A percentile compares a stretch with the other conserved stretches of the same genome.
Evolutionary conservation across 2,329 filamentous ascomycete genomes (phyloP).

Genomic region (Stachybotrys echinatus): DNA sequence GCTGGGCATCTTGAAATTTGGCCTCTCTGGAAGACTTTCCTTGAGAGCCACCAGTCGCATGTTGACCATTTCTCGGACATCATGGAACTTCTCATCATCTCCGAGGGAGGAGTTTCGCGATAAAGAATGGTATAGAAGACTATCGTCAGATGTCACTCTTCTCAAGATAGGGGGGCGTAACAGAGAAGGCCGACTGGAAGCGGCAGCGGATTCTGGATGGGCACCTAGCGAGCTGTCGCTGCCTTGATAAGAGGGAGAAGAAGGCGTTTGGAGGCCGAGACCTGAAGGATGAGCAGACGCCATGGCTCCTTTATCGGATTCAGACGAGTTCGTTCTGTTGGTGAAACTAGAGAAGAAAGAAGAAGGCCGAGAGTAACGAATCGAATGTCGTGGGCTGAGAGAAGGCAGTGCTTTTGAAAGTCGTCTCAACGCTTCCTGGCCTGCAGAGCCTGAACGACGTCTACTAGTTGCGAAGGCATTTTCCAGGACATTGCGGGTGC

Average conservation of each 20-base stretch:
- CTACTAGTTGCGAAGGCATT: slow-evolving; percentile 41
- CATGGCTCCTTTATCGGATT: too few species aligned
- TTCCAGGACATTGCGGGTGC: slow-evolving; percentile 29
- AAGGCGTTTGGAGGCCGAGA: too few species aligned
- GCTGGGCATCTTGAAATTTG: slow-evolving; percentile 67
- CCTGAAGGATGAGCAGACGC: too few species aligned
- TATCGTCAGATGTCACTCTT: slow-evolving; percentile 56
- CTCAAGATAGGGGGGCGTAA: slow-evolving; percentile 20
- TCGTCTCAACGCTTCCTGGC: slow-evolving; percentile 52
- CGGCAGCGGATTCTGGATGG: too few species aligned
- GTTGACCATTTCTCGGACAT: slow-evolving; percentile 81
- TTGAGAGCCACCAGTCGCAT: slow-evolving; percentile 84
- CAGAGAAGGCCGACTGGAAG: not conserved
- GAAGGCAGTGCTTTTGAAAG: slow-evolving; percentile 53
- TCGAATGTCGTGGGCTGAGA: slow-evolving; percentile 26
- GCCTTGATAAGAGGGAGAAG: too few species aligned
- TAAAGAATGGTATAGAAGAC: slow-evolving; percentile 67
- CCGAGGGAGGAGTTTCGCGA: slow-evolving; percentile 80
- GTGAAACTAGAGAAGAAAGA: slow-evolving; percentile 32
- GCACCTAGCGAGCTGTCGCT: too few species aligned
- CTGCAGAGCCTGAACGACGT: slow-evolving; percentile 48
- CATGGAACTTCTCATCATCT: slow-evolving; percentile 73
- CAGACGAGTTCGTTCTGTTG: slow-evolving; percentile 13
- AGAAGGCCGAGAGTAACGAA: slow-evolving; percentile 36
- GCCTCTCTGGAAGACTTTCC: slow-evolving; percentile 76